Conservation (phyloP, 129 eudicot species). For the Scalesia atractyloides region DNA sequence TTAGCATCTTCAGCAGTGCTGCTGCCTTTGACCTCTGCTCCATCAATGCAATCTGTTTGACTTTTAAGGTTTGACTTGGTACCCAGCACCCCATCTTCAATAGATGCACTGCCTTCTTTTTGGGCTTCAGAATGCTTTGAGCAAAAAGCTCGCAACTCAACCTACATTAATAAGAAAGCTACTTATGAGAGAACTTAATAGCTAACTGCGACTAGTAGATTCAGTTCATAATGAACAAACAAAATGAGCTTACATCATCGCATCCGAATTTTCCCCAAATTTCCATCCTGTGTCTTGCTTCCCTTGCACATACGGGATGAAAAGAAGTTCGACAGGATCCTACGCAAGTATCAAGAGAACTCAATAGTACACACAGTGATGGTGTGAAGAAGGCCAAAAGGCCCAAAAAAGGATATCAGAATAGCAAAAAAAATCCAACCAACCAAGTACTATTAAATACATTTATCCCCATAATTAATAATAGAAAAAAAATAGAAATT, state of each 20-base stretch:
- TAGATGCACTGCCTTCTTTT: constrained; percentile 39
- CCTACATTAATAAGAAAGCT: constrained; percentile 41
- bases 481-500: neutral
- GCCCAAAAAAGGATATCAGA: neutral
- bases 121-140: constrained; percentile 69
- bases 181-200: constrained; percentile 10
- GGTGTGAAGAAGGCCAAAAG: constrained; percentile 6
- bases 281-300: constrained; percentile 89
- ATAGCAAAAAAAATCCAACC: constrained; percentile 6
- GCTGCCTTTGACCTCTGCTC: constrained; percentile 37
- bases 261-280: constrained; percentile 96
- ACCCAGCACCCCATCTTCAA: constrained; percentile 41
- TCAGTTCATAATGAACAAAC: neutral
- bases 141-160: constrained; percentile 95
- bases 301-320: constrained; percentile 98
- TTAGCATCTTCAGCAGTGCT: constrained; percentile 43
- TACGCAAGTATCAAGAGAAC: constrained; percentile 37
- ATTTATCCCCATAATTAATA: neutral
- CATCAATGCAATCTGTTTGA: constrained; percentile 42
- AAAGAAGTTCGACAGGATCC: constrained; percentile 96
- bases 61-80: constrained; percentile 32
- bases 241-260: constrained; percentile 78
- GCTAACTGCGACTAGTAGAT: constrained; percentile 3
- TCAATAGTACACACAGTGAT: constrained; percentile 12
- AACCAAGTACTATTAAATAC: neutral